Evolutionary conservation across 805 yeast species (phyloP), one percentile per base, ranked within the genome.

Genomic region (Blastobotrys parvus): DNA sequence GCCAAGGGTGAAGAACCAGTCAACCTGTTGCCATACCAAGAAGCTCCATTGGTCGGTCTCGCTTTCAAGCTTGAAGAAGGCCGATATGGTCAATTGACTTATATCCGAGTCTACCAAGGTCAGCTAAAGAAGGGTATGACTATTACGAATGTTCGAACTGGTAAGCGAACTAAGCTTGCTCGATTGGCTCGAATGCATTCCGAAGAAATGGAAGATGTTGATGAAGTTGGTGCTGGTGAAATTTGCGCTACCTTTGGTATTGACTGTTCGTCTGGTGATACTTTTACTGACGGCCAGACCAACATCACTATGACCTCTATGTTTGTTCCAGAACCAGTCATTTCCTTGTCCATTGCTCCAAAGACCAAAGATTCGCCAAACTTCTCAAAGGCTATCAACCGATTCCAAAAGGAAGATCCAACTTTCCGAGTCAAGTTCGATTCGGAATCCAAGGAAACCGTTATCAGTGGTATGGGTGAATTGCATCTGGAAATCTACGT

Each of bases 51-150:
- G 57, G 94, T 92, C 45, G 97, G 96, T 38, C 74, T 92, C 47
- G 99, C 99, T n/a, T 92, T 92, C 78, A 92, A 92, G 70, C 78
- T 92, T 52, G 99, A 92, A 70, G 99, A 92, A 69, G 97, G 98
- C 53, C 82, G 86, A 58, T 92, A 86, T 62, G 99, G 99, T 56
- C 99, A 92, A 71, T 76, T 92, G 58, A 92, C 99, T 25, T 92
- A 92, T 62, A 77, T 92, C 60, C 82, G 99, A 64, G 96, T 92
- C 27, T 92, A 92, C 67, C 99, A 92, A 70, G 99, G 99, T 57
- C 79, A 78, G 57, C 70, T 92, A 67, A 84, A 78, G 68, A 92
- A 90, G 65, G 98, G 98, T 55, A 71, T 79, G 54, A 82, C 79
- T 68, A 85, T 92, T 67, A 77, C 80, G 47, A 94, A 92, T 63